phyloP scores from a whole-genome alignment of 768 basidiomycete species.

The Podaxis carcinomalis region DNA sequence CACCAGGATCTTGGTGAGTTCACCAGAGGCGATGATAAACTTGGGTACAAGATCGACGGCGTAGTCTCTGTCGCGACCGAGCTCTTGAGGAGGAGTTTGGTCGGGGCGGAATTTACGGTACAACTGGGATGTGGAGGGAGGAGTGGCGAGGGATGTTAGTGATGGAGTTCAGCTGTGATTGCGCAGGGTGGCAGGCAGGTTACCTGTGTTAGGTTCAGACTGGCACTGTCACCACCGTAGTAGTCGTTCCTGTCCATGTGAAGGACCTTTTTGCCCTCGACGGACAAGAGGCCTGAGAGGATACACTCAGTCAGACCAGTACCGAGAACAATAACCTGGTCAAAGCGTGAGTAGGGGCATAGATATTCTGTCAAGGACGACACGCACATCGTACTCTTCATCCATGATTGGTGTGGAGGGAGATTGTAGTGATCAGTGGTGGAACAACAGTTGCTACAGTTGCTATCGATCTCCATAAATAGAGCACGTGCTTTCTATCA shows the following conservation, averaged over 20 bases:
- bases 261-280: slow-evolving; percentile 99
- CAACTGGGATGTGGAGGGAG: slow-evolving; percentile 46
- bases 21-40: slow-evolving; percentile 98
- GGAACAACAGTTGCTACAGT: slow-evolving; percentile 18
- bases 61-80: slow-evolving; percentile 97
- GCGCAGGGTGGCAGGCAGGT: not conserved
- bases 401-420: slow-evolving; percentile 60
- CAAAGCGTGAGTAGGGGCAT: slow-evolving; percentile 13
- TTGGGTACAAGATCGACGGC: slow-evolving; percentile 98
- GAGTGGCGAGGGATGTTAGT: not conserved
- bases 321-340: slow-evolving; percentile 85
- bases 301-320: slow-evolving; percentile 99
- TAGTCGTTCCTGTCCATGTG: slow-evolving; percentile 99
- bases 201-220: slow-evolving; percentile 96
- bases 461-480: slow-evolving; percentile 13
- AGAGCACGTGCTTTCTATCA: slow-evolving; percentile 12
- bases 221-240: slow-evolving; percentile 96
- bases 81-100: slow-evolving; percentile 70
- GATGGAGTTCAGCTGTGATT: not conserved
- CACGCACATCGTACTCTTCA: slow-evolving; percentile 93
- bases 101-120: slow-evolving; percentile 91
- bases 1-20: slow-evolving; percentile 96
- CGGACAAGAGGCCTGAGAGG: slow-evolving; percentile 95
- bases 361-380: slow-evolving; percentile 6
- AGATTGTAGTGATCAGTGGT: slow-evolving; percentile 19